Conservation (phyloP, 208 protist species). For the Herpetomonas tarakana region DNA sequence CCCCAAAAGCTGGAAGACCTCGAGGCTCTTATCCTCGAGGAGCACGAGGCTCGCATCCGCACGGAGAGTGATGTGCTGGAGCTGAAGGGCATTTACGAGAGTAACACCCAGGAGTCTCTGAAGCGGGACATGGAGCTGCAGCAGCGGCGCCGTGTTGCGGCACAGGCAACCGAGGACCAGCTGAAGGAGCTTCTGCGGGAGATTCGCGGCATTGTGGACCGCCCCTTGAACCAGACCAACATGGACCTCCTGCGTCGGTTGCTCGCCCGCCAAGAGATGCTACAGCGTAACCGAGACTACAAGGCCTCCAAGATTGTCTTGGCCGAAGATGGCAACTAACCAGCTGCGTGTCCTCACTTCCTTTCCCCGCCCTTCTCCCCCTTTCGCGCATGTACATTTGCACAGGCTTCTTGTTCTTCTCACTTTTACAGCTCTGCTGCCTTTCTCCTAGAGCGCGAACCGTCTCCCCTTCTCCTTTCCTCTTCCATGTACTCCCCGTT, state of each 20-base stretch:
- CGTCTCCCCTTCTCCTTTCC: too few relatives aligned
- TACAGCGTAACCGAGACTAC: constrained; percentile 43
- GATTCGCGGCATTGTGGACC: constrained; percentile 48
- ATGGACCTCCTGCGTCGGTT: constrained; percentile 64
- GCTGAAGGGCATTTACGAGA: constrained; percentile 40
- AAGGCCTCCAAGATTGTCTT: constrained; percentile 15
- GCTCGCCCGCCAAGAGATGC: constrained; percentile 46
- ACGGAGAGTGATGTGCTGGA: constrained; percentile 59
- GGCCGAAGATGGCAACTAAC: too few relatives aligned
- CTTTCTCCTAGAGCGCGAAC: too few relatives aligned
- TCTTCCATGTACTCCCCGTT: too few relatives aligned
- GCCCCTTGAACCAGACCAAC: constrained; percentile 74
- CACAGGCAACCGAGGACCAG: constrained; percentile 38
- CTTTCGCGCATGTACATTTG: too few relatives aligned
- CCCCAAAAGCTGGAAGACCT: constrained; percentile 65
- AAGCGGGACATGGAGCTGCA: constrained; percentile 38
- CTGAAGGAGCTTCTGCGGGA: constrained; percentile 63
- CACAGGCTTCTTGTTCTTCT: too few relatives aligned
- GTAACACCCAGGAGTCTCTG: constrained; percentile 48
- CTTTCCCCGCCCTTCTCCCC: too few relatives aligned
- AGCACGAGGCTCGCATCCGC: constrained; percentile 51
- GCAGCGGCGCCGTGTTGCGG: constrained; percentile 22
- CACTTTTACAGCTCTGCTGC: too few relatives aligned
- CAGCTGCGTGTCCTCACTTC: too few relatives aligned
- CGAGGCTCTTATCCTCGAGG: constrained; percentile 68